Evolutionary conservation across 331 rosid species (phyloP).

Genomic region (Prunus yedoensis): DNA sequence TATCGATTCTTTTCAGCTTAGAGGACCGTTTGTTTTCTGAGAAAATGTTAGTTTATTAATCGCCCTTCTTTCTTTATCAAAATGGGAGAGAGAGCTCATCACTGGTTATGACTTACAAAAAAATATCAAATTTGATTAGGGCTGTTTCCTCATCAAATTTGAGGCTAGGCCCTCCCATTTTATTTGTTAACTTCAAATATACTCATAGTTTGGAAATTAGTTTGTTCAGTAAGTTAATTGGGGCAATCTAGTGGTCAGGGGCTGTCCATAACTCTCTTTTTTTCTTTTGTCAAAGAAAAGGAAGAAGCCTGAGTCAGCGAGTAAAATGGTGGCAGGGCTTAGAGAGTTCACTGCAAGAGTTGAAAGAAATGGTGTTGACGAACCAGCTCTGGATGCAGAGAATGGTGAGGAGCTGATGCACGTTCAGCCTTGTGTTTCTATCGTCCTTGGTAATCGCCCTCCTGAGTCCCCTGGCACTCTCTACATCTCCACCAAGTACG

Average conservation of each 20-base stretch:
- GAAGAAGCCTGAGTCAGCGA: neutral
- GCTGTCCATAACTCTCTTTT: neutral
- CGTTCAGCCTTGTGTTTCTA: conserved; percentile 41
- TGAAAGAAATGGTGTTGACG: conserved; percentile 45
- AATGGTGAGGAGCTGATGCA: conserved; percentile 68
- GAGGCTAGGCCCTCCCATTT: neutral
- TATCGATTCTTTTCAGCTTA: neutral
- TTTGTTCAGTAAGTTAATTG: neutral
- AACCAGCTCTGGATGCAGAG: conserved; percentile 46
- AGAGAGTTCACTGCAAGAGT: conserved; percentile 46
- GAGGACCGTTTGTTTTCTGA: neutral
- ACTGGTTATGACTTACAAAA: too few species aligned
- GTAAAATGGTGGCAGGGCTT: conserved; percentile 56
- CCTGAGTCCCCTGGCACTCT: conserved; percentile 72
- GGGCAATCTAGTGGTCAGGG: neutral
- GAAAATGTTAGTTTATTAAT: neutral
- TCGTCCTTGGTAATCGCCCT: conserved; percentile 55
- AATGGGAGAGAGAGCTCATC: too few species aligned
- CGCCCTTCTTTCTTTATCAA: neutral
- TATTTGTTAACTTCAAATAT: neutral
- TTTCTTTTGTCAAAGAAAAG: neutral
- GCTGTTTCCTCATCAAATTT: neutral
- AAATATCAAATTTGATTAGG: neutral
- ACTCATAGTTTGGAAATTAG: neutral
- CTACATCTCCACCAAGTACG: conserved; percentile 65